Conservation (phyloP, 1,284 basidiomycete species). For the Leccinum subrobustum region DNA sequence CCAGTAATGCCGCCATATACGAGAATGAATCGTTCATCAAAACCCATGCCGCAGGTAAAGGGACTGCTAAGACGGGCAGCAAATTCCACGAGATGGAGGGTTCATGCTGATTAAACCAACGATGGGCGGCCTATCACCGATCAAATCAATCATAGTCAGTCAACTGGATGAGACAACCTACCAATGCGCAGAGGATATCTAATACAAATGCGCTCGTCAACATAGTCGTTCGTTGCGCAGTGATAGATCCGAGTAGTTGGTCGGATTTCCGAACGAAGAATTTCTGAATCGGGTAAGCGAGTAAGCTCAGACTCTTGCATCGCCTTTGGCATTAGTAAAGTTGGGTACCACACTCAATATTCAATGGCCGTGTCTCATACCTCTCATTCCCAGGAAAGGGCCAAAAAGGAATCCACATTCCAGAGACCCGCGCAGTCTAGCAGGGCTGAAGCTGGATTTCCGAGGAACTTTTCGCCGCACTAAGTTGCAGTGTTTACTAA, state of each 20-base stretch:
- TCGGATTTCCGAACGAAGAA: neutral
- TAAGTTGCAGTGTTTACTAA: neutral
- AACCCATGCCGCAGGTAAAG: slow-evolving; percentile 13
- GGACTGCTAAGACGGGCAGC: slow-evolving; percentile 12
- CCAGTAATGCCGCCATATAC: slow-evolving; percentile 4
- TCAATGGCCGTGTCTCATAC: no score
- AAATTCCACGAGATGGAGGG: slow-evolving; percentile 20
- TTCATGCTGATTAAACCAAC: slow-evolving; percentile 20
- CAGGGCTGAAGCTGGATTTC: no score
- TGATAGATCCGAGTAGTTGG: neutral
- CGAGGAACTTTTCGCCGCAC: neutral
- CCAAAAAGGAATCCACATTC: no score
- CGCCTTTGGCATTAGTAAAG: neutral
- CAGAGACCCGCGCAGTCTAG: no score
- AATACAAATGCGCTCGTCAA: slow-evolving; percentile 6
- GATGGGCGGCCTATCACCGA: slow-evolving; percentile 7
- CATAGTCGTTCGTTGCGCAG: slow-evolving; percentile 1
- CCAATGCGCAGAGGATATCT: slow-evolving; percentile 25
- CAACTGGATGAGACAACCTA: neutral
- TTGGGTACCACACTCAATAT: no score
- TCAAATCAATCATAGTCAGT: neutral
- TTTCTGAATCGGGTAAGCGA: slow-evolving; percentile 8
- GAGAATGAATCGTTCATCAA: slow-evolving; percentile 14
- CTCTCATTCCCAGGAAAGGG: no score
- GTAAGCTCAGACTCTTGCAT: neutral